These are phyloP conservation scores for Platismatia glauca DNA, from an alignment of 495 filamentous ascomycete genomes.

Conservation along the genomic window DNA sequence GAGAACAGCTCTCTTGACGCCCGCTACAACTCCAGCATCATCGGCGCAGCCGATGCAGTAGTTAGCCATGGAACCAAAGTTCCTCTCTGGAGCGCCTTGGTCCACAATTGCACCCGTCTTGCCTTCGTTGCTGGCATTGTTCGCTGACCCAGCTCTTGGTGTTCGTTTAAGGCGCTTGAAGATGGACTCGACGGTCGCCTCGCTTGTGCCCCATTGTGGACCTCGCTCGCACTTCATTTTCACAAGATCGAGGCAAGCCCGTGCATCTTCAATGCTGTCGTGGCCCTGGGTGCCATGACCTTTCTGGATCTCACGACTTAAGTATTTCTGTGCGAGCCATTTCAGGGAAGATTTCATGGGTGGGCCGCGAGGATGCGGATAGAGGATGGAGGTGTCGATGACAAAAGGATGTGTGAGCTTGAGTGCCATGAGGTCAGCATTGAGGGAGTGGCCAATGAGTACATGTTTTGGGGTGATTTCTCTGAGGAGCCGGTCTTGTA, in stretches of 20 bases:
- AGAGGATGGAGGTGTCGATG: slow-evolving; percentile 81
- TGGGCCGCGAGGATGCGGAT: slow-evolving; percentile 63
- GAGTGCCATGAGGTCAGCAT: slow-evolving; percentile 78
- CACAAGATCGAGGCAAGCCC: slow-evolving; percentile 80
- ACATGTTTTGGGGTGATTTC: slow-evolving; percentile 68
- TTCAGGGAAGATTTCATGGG: slow-evolving; percentile 70
- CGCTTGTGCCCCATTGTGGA: slow-evolving; percentile 67
- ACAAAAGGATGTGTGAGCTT: slow-evolving; percentile 85
- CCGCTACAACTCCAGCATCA: slow-evolving; percentile 67
- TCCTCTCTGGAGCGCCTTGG: slow-evolving; percentile 72
- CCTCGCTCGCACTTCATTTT: slow-evolving; percentile 94
- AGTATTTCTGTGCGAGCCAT: slow-evolving; percentile 52
- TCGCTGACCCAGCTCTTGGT: slow-evolving; percentile 39
- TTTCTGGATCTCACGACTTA: slow-evolving; percentile 78
- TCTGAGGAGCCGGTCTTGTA: slow-evolving; percentile 65
- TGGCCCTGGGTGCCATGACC: slow-evolving; percentile 62
- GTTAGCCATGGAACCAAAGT: slow-evolving; percentile 60
- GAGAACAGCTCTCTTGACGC: slow-evolving; percentile 56
- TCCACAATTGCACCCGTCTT: slow-evolving; percentile 78
- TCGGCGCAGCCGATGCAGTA: slow-evolving; percentile 62
- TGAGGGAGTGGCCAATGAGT: slow-evolving; percentile 83
- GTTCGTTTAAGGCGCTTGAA: slow-evolving; percentile 70
- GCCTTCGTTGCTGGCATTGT: slow-evolving; percentile 39
- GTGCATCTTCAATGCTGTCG: slow-evolving; percentile 85
- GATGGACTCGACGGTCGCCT: slow-evolving; percentile 68